Base-by-base conservation (phyloP, 148 eudicot genomes). In the Silene uniflora region DNA sequence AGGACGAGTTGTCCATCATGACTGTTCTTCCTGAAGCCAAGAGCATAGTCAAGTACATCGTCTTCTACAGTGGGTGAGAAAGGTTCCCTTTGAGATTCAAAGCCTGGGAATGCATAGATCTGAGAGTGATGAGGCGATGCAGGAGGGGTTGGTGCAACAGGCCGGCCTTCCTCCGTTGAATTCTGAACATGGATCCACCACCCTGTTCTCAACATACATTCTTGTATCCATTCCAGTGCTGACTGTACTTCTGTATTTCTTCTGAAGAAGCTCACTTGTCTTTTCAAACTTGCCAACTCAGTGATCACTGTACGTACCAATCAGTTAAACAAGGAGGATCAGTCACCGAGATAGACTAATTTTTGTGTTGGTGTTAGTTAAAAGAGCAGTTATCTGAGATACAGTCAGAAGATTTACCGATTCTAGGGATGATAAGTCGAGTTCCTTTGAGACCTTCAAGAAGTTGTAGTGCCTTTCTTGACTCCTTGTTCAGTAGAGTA, bases 101-200 rank as follows among this genome's bases (percentile, higher is more conserved):
- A 81, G 62, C 82, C 72, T 25, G 87, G 80, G 73, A 81, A 81
- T 69, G 77, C 47, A 6, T 42, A 67, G 67, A 79, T 55, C 16
- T n/a, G 81, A 76, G 82, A 83, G 54, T 74, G 75, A 60, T 74
- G 75, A 74, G 96, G 86, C 67, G 87, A 75, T 79, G 84, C 85
- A 69, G 87, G 90, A 25, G 92, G 90, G 66, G 91, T 90, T 25
- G 87, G 84, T 69, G 86, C 90, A 73, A 83, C 81, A 47, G 86
- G 81, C 44, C 63, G 75, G 65, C 68, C 83, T 75, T 85, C 94
- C 75, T 88, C 89, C 21, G 73, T 77, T 4, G 85, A 85, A 75
- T 79, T 84, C 81, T 90, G 91, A 56, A 92, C 85, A 77, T 92
- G 96, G 76, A 92, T 86, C 97, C 97, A 95, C 90, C 91, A 85